Evolutionary conservation across 305 asterid genomes (phyloP).

Genomic region (Fraxinus floribunda): DNA sequence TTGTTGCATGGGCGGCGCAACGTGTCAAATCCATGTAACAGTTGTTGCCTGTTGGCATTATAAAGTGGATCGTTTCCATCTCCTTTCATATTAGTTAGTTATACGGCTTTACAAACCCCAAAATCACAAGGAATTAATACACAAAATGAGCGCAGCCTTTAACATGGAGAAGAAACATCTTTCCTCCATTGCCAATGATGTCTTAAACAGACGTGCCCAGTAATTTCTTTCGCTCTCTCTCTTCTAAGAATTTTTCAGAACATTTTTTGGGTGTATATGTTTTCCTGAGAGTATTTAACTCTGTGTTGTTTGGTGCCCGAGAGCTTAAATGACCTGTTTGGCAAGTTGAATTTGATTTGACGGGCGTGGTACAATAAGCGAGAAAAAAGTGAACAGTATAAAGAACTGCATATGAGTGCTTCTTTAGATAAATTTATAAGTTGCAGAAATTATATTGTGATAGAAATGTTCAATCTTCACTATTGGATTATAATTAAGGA

Average conservation of each 20-base stretch:
- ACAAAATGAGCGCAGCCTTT: neutral
- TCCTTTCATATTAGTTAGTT: neutral
- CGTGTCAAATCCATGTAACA: slow-evolving; percentile 23
- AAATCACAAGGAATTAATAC: neutral
- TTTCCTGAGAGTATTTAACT: neutral
- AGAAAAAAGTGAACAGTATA: no score
- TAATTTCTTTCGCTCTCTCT: slow-evolving; percentile 23
- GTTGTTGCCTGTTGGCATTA: slow-evolving; percentile 2
- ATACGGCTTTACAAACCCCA: neutral
- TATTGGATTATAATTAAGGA: no score
- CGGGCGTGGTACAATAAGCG: no score
- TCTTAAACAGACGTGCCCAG: slow-evolving; percentile 58
- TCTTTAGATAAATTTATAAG: no score
- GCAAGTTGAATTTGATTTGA: no score
- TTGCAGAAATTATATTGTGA: no score
- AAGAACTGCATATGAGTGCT: no score
- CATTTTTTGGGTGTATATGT: neutral
- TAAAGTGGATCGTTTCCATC: slow-evolving; percentile 26
- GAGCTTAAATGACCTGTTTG: no score
- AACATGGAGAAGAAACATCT: slow-evolving; percentile 58
- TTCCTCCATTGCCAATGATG: slow-evolving; percentile 62
- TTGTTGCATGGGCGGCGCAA: slow-evolving; percentile 51
- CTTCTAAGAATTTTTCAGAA: neutral
- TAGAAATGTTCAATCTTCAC: no score
- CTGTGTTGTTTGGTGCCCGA: neutral